These are phyloP conservation scores for Talaromyces sp. DNA, from an alignment of 2,329 filamentous ascomycete genomes.

Conservation along the genomic window DNA sequence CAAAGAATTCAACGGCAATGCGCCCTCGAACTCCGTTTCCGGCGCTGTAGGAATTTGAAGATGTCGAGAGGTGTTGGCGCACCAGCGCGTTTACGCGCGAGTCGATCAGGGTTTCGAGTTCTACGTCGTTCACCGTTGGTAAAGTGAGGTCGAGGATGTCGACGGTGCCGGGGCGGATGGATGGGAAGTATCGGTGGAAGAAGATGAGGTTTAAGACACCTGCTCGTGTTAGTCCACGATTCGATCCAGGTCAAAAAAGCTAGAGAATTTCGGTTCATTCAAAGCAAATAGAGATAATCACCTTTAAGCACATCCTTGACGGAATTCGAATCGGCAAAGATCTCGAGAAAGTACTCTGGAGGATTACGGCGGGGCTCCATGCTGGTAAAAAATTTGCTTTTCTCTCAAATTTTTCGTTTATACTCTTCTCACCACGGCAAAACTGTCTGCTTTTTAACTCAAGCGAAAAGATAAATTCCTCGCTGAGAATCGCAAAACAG, in stretches of 20 bases:
- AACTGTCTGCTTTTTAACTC: conserved; percentile 12
- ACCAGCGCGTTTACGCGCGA: conserved; percentile 77
- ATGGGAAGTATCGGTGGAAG: conserved; percentile 96
- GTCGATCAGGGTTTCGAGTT: conserved; percentile 91
- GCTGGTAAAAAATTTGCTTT: neutral
- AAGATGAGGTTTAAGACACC: conserved; percentile 96
- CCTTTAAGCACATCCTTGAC: conserved; percentile 93
- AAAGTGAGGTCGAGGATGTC: conserved; percentile 89
- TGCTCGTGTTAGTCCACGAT: conserved; percentile 39
- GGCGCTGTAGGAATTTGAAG: conserved; percentile 51
- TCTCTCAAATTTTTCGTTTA: neutral
- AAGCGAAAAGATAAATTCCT: conserved; percentile 20
- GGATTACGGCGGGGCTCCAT: conserved; percentile 66
- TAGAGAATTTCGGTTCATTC: no score
- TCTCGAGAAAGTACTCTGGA: conserved; percentile 88
- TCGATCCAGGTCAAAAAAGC: neutral
- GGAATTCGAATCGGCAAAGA: conserved; percentile 85
- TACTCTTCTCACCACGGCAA: conserved; percentile 1
- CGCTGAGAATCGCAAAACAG: conserved; percentile 22
- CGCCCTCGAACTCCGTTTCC: conserved; percentile 67
- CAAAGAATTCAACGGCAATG: conserved; percentile 88
- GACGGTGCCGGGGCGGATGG: conserved; percentile 75
- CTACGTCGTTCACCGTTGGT: conserved; percentile 82
- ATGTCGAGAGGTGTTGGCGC: conserved; percentile 67
- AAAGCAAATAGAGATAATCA: conserved; percentile 42